Evolutionary conservation across 225 moss, liverwort and hornwort genomes (phyloP), one percentile per base, ranked within the genome.

Genomic region (Marchantia paleacea): DNA sequence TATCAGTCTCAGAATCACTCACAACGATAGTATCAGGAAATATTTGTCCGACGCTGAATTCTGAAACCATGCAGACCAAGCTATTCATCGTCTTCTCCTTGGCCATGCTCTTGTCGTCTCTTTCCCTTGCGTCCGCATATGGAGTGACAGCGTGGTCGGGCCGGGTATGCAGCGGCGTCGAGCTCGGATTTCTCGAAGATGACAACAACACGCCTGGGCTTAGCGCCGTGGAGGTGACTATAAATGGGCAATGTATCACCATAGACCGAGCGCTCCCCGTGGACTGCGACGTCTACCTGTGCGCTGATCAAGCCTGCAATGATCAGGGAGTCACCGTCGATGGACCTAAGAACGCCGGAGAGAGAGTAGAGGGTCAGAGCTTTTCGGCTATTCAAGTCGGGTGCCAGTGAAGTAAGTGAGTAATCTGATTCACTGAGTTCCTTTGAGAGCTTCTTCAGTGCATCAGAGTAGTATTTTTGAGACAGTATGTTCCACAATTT

Each of bases 201-300:
- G 7, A 31, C 39, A 48, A 72, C 72, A 72, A 72, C 72, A 48
- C 72, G 14, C 10, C 72, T 48, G 72, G 72, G 72, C 72, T 72
- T 10, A 12, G 39, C 39, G 50, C 39, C 72, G 39, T 49, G 72
- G 72, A 72, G 0, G 72, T 72, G 22, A 72, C 72, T 25, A 47
- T 7, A 31, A 48, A 72, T 8, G 72, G 39, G 72, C 72, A 72
- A 20, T 72, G 72, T 49, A 72, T 72, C 72, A 31, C 50, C 39
- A 39, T 72, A 11, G 72, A 72, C 39, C 39, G 39, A 72, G 72
- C 3, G 16, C 50, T 72, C 72, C 72, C 72, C 39, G 5, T 7
- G 72, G 39, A 29, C 72, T 72, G 72, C 72, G 72, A 72, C 50
- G 72, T 72, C 39, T 72, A 72, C 72, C 72, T 72, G 18, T 72